phyloP scores from a whole-genome alignment of 2,329 filamentous ascomycete species.

The Neonectria neomacrospora region DNA sequence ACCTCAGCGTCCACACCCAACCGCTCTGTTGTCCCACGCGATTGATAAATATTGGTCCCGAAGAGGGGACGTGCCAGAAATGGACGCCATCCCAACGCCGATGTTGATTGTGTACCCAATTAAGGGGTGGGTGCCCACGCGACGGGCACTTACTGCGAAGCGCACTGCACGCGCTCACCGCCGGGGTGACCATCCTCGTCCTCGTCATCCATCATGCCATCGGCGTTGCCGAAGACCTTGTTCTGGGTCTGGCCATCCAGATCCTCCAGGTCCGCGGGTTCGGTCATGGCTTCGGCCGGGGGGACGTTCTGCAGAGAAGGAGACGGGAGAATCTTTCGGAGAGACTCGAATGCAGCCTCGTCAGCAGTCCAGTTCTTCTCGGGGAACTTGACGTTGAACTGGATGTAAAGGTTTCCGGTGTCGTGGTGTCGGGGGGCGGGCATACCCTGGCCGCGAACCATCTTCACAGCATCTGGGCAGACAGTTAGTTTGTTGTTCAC shows the following conservation, averaged over 20 bases:
- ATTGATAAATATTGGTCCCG: slow-evolving; percentile 19
- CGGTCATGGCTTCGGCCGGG: slow-evolving; percentile 88
- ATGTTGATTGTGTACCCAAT: slow-evolving; percentile 32
- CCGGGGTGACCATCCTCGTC: slow-evolving; percentile 81
- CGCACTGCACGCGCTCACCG: slow-evolving; percentile 85
- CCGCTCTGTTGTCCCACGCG: slow-evolving; percentile 20
- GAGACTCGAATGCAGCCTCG: slow-evolving; percentile 76
- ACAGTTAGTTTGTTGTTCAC: slow-evolving; percentile 30
- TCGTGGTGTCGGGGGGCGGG: slow-evolving; percentile 95
- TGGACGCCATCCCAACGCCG: slow-evolving; percentile 34
- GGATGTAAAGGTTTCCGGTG: slow-evolving; percentile 94
- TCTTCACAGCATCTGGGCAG: slow-evolving; percentile 82
- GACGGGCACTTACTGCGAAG: slow-evolving; percentile 75
- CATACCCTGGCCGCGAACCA: slow-evolving; percentile 97
- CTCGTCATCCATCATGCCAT: slow-evolving; percentile 74
- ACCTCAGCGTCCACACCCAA: slow-evolving; percentile 36
- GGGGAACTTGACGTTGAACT: slow-evolving; percentile 98
- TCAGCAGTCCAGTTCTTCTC: slow-evolving; percentile 76
- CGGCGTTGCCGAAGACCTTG: slow-evolving; percentile 73
- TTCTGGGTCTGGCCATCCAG: slow-evolving; percentile 75
- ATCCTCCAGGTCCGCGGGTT: slow-evolving; percentile 88
- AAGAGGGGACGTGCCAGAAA: slow-evolving; percentile 21
- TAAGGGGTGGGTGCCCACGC: slow-evolving; percentile 13
- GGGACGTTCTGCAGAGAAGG: slow-evolving; percentile 71
- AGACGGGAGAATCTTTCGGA: slow-evolving; percentile 87